Conservation (phyloP, 257 asterid species). For the Gentiana straminea region DNA sequence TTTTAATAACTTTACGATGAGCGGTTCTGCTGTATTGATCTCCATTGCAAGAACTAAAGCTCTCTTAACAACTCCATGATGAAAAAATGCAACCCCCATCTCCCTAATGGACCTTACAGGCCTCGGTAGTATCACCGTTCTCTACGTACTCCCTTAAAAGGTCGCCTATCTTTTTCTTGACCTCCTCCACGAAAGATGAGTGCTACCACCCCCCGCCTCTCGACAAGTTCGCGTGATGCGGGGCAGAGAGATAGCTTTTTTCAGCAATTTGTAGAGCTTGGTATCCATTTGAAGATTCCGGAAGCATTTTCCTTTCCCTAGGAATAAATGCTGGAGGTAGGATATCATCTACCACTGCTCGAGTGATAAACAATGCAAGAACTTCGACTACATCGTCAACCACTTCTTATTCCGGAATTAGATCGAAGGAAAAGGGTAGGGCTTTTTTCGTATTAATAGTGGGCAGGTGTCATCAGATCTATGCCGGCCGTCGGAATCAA, state of each 20-base stretch:
- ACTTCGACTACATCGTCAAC: slow-evolving; percentile 62
- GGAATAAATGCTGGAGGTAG: slow-evolving; percentile 90
- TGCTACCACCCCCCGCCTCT: slow-evolving; percentile 96
- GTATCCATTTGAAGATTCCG: slow-evolving; percentile 66
- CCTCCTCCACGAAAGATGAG: slow-evolving; percentile 85
- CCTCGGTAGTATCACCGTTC: slow-evolving; percentile 88
- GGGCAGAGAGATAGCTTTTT: slow-evolving; percentile 95
- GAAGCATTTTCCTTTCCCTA: slow-evolving; percentile 59
- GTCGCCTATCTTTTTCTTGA: slow-evolving; percentile 79
- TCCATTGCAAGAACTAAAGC: slow-evolving; percentile 86
- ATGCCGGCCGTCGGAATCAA: too few species aligned
- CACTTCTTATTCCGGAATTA: too few species aligned
- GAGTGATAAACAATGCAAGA: slow-evolving; percentile 76
- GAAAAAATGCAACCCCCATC: slow-evolving; percentile 86
- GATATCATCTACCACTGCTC: slow-evolving; percentile 94
- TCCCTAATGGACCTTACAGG: slow-evolving; percentile 80
- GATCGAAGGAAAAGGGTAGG: too few species aligned
- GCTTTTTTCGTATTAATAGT: too few species aligned
- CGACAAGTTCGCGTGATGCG: slow-evolving; percentile 99
- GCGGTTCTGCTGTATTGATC: slow-evolving; percentile 51
- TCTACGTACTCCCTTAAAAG: slow-evolving; percentile 77
- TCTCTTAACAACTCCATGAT: slow-evolving; percentile 94
- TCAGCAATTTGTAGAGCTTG: slow-evolving; percentile 72
- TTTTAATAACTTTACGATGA: slow-evolving; percentile 57
- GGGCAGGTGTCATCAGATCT: too few species aligned